Conservation (phyloP, 768 basidiomycete genomes). For the Termitomyces sp. region DNA sequence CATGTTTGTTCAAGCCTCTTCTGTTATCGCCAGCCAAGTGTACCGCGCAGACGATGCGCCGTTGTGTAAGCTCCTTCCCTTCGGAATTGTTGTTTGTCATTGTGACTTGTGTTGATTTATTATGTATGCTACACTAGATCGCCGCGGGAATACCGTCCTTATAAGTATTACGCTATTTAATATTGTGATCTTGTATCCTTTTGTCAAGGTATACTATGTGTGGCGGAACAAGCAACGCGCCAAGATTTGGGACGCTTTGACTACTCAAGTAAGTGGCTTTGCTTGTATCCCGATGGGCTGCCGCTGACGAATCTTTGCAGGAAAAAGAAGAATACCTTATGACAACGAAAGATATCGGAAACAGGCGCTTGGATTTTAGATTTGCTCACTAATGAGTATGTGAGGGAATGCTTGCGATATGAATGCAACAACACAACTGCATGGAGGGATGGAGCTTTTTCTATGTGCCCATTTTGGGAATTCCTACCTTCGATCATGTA, state of each 20-base stretch:
- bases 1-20: conserved; percentile 48
- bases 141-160: conserved; percentile 55
- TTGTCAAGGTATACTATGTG: conserved; percentile 51
- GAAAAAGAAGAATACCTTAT: conserved; percentile 52
- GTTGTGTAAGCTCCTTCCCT: conserved; percentile 35
- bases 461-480: not conserved
- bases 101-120: not conserved
- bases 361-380: conserved; percentile 59
- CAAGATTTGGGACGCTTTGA: conserved; percentile 58
- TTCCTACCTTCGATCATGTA: not conserved
- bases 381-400: conserved; percentile 41
- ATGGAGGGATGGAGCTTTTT: not conserved
- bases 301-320: conserved; percentile 25
- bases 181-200: conserved; percentile 48
- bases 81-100: not conserved
- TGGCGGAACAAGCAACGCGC: conserved; percentile 56
- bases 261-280: conserved; percentile 33
- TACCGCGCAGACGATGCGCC: conserved; percentile 59
- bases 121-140: conserved; percentile 31
- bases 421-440: not conserved
- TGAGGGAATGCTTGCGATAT: not conserved
- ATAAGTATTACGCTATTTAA: conserved; percentile 52
- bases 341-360: conserved; percentile 59
- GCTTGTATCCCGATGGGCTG: not conserved
- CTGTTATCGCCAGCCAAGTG: conserved; percentile 50